phyloP scores from a whole-genome alignment of 805 yeast species.

The Zygosaccharomyces bisporus region DNA sequence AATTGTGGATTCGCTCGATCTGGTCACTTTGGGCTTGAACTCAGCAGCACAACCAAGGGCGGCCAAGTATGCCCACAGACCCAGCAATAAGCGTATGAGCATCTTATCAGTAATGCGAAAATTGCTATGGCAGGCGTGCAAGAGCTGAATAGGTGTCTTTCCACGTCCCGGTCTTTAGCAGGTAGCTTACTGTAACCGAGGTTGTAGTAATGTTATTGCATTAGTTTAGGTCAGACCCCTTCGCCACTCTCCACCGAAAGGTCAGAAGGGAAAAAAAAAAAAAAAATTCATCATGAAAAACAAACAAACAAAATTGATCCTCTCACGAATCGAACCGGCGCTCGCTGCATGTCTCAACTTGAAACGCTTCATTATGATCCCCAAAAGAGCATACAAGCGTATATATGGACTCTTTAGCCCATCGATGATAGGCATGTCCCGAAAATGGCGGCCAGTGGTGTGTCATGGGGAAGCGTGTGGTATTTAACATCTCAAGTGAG shows the following conservation, averaged over 20 bases:
- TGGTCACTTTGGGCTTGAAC: conserved; percentile 23
- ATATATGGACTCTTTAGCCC: not conserved
- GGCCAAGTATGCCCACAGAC: conserved; percentile 2
- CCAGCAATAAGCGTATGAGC: not conserved
- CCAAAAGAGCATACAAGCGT: conserved; percentile 2
- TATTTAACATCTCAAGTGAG: conserved; percentile 81
- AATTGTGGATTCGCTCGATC: conserved; percentile 3
- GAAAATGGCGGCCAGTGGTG: not conserved
- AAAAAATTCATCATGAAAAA: not conserved
- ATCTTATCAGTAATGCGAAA: not conserved
- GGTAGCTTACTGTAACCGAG: too few relatives aligned
- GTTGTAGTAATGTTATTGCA: not conserved
- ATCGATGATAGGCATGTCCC: not conserved
- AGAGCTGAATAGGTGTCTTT: too few relatives aligned
- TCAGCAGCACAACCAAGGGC: conserved; percentile 1
- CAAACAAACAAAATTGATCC: not conserved
- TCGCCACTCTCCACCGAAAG: not conserved
- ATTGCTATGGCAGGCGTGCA: too few relatives aligned
- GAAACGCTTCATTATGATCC: conserved; percentile 6
- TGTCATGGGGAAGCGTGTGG: conserved; percentile 44
- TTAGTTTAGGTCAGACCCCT: not conserved
- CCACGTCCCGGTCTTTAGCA: too few relatives aligned
- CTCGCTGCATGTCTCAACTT: conserved; percentile 1
- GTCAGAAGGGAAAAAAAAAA: not conserved
- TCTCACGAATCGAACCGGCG: conserved; percentile 5